A percentile compares a stretch with the other conserved stretches of the same genome.
phyloP scores from a whole-genome alignment of 2,329 filamentous ascomycete species.

The Plenodomus tracheiphilus region DNA sequence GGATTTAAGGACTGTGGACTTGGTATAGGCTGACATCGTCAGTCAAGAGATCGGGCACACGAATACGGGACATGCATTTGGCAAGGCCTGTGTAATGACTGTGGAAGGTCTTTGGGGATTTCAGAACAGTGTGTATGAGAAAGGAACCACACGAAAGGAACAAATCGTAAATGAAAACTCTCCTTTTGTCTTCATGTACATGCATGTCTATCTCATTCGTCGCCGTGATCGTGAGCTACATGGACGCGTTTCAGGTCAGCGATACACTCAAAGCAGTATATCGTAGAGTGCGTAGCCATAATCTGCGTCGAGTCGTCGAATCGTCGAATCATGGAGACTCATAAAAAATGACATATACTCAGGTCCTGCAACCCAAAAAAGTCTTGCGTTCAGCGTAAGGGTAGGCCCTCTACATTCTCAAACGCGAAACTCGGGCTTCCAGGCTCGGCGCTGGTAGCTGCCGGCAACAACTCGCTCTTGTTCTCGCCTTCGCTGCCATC shows the following conservation, averaged over 20 bases:
- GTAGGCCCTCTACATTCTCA: constrained; percentile 66
- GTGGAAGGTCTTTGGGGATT: no score
- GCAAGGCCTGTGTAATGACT: no score
- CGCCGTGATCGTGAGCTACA: not conserved
- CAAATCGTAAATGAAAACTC: constrained; percentile 4
- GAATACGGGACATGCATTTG: no score
- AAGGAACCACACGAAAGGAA: no score
- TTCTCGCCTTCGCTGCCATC: constrained; percentile 61
- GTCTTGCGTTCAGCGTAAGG: constrained; percentile 19
- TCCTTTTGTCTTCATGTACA: no score
- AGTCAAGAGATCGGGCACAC: no score
- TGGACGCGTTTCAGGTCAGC: not conserved
- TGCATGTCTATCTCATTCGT: not conserved
- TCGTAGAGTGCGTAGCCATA: not conserved
- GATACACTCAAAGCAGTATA: not conserved
- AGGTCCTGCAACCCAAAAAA: not conserved
- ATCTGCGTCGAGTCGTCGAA: not conserved
- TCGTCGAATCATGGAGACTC: not conserved
- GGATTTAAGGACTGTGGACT: no score
- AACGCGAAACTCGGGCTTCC: constrained; percentile 82
- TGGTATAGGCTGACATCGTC: no score
- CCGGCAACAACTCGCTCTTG: constrained; percentile 58
- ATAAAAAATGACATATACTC: no score
- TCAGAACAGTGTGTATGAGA: no score
- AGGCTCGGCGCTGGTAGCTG: constrained; percentile 76